Conservation (phyloP, 2,329 filamentous ascomycete genomes). For the Blastomyces parvus region DNA sequence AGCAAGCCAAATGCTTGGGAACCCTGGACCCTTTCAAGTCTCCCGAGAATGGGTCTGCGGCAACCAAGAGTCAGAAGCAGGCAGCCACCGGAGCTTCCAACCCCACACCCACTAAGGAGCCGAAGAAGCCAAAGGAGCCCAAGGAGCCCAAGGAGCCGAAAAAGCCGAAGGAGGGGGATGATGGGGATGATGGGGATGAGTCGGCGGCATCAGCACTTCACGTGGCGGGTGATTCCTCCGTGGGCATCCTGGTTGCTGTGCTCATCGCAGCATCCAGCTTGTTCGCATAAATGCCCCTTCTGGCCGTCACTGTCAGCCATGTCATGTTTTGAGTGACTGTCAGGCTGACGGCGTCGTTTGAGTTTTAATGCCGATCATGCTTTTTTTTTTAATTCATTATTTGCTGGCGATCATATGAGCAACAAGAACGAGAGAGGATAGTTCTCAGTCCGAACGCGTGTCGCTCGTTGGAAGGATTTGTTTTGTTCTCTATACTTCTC, state of each 20-base stretch:
- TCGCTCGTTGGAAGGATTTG: not conserved
- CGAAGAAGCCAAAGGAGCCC: no score
- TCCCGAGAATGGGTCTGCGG: slow-evolving; percentile 19
- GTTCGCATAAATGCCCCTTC: slow-evolving; percentile 38
- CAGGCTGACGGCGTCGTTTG: not conserved
- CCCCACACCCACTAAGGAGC: no score
- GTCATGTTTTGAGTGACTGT: not conserved
- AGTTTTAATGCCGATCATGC: not conserved
- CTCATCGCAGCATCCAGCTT: slow-evolving; percentile 49
- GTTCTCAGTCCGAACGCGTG: not conserved
- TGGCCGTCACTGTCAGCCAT: slow-evolving; percentile 20
- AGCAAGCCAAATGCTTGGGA: slow-evolving; percentile 43
- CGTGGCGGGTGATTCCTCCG: slow-evolving; percentile 43
- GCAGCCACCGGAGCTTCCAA: slow-evolving; percentile 21
- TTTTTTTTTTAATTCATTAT: not conserved
- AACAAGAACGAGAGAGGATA: no score
- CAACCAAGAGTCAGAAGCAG: slow-evolving; percentile 23
- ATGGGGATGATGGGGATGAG: no score
- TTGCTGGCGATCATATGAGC: not conserved
- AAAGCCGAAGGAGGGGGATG: no score
- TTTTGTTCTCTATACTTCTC: not conserved
- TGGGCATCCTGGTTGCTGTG: slow-evolving; percentile 43
- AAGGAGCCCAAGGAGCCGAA: no score
- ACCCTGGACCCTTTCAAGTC: slow-evolving; percentile 23
- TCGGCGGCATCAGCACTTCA: slow-evolving; percentile 37